These are phyloP conservation scores for Aquanectria penicillioides DNA, from an alignment of 2,329 filamentous ascomycete species.

Conservation along the genomic window DNA sequence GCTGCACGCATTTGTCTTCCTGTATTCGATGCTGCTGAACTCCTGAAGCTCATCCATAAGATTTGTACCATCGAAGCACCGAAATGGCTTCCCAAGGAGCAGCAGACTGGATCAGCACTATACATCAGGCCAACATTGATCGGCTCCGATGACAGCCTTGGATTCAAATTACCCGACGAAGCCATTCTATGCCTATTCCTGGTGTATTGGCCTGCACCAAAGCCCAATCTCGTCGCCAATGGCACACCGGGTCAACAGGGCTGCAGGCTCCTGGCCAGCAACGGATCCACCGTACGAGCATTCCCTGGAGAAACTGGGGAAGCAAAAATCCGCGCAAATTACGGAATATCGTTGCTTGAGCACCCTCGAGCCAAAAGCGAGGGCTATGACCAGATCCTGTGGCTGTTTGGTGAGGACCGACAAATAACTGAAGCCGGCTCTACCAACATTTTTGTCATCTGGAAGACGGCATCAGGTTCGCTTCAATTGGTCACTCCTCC, in stretches of 20 bases:
- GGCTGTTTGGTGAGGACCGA: neutral
- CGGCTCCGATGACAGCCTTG: neutral
- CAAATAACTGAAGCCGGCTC: conserved; percentile 1
- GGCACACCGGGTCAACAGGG: neutral
- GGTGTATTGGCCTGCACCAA: neutral
- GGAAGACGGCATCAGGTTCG: neutral
- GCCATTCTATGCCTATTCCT: neutral
- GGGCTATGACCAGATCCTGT: neutral
- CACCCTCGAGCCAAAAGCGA: neutral
- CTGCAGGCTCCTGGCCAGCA: neutral
- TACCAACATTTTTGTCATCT: neutral
- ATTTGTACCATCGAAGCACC: conserved; percentile 7
- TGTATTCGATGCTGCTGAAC: neutral
- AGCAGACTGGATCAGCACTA: neutral
- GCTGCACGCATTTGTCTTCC: conserved; percentile 10
- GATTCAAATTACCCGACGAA: neutral
- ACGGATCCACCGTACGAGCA: neutral
- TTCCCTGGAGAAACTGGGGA: neutral
- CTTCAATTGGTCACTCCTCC: neutral
- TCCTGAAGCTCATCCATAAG: conserved; percentile 9
- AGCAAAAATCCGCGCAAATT: neutral
- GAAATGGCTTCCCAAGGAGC: conserved; percentile 13
- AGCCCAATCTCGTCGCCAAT: neutral
- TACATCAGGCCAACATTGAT: neutral
- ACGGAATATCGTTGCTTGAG: neutral